phyloP scores from a whole-genome alignment of 164 flowering plant genomes.

The Vitis rotundifolia region DNA sequence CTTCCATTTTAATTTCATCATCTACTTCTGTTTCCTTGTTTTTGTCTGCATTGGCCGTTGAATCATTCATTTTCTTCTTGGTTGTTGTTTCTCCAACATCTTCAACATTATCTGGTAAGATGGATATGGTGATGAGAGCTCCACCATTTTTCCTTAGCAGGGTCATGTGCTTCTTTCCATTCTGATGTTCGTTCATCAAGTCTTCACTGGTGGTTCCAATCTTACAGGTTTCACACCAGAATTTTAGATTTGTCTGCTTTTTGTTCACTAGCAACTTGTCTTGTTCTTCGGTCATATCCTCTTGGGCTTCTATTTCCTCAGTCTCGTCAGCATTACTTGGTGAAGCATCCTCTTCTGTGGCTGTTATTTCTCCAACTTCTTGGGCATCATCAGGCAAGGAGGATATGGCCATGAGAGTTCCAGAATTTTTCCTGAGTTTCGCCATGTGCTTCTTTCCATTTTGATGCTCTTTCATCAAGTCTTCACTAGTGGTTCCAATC shows the following conservation, averaged over 20 bases:
- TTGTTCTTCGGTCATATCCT: not conserved
- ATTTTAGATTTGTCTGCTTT: conserved; percentile 2
- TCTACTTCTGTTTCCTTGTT: not conserved
- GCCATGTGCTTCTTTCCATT: conserved; percentile 24
- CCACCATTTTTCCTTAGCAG: conserved; percentile 15
- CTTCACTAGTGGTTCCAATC: conserved; percentile 13
- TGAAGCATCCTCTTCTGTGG: not conserved
- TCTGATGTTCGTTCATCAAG: conserved; percentile 17
- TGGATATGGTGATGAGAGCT: conserved; percentile 5
- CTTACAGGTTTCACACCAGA: conserved; percentile 25
- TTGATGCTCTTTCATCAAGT: conserved; percentile 16
- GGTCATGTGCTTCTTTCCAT: conserved; percentile 23
- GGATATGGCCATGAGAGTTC: conserved; percentile 4
- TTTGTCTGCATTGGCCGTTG: not conserved
- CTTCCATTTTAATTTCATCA: not conserved
- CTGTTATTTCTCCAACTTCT: not conserved
- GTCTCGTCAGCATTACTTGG: not conserved
- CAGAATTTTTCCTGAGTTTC: conserved; percentile 12
- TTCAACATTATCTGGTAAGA: not conserved
- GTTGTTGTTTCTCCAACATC: not conserved
- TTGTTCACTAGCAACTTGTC: not conserved
- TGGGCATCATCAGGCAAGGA: not conserved
- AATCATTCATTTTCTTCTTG: not conserved
- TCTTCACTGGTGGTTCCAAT: conserved; percentile 12
- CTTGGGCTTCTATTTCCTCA: not conserved